Evolutionary conservation across 129 eudicot genomes (phyloP).

Genomic region (Saposhnikovia divaricata): DNA sequence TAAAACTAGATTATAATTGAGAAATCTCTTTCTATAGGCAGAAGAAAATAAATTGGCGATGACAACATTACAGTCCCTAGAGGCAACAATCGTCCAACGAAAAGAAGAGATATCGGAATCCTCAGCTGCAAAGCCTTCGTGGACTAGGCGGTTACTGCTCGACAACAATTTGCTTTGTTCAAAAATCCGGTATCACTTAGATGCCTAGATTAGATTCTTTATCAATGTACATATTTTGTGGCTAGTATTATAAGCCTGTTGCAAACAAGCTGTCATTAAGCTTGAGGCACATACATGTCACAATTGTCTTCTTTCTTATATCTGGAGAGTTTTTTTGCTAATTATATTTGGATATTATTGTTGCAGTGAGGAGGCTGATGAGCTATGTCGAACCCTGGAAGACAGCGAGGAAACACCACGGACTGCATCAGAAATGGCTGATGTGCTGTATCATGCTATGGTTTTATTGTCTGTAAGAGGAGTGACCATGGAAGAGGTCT

Average conservation of each 20-base stretch:
- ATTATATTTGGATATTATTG: not conserved
- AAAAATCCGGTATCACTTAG: constrained; percentile 50
- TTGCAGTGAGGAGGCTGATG: constrained; percentile 83
- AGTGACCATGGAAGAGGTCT: constrained; percentile 71
- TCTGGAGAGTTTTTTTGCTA: not conserved
- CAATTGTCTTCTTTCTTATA: not conserved
- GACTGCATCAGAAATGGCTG: constrained; percentile 45
- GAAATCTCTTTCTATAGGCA: constrained; percentile 27
- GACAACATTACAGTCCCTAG: constrained; percentile 69
- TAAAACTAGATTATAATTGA: not conserved
- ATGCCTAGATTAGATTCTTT: not conserved
- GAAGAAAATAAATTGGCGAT: constrained; percentile 45
- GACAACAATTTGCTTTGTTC: constrained; percentile 70
- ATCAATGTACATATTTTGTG: too few species aligned
- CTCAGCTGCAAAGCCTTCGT: constrained; percentile 62
- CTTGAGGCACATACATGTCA: not conserved
- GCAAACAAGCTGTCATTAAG: not conserved
- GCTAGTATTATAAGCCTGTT: not conserved
- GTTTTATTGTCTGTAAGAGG: constrained; percentile 52
- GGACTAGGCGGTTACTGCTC: constrained; percentile 80
- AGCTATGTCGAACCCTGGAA: constrained; percentile 75
- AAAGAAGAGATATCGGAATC: constrained; percentile 44
- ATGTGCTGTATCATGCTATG: constrained; percentile 69
- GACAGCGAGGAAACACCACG: constrained; percentile 62
- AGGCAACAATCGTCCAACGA: constrained; percentile 69